Evolutionary conservation across 2,329 filamentous ascomycete species (phyloP).

Genomic region (Sporothrix luriei): DNA sequence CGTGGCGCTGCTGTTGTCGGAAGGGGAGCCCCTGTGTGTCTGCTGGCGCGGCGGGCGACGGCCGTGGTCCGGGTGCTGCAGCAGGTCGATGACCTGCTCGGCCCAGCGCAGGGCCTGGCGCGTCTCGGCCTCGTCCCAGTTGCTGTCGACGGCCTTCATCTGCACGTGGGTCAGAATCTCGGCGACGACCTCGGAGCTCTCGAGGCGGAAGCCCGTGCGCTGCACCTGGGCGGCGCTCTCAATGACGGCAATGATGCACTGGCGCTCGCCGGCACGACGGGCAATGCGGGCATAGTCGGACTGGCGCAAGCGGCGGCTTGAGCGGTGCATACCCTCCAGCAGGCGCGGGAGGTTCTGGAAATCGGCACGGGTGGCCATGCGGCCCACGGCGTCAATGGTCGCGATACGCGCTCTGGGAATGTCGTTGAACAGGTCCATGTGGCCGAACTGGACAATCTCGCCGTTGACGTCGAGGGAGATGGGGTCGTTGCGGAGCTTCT

Average conservation of each 20-base stretch:
- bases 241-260: slow-evolving; percentile 52
- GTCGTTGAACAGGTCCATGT: slow-evolving; percentile 49
- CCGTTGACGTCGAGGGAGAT: slow-evolving; percentile 62
- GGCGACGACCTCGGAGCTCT: slow-evolving; percentile 48
- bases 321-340: slow-evolving; percentile 52
- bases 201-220: slow-evolving; percentile 52
- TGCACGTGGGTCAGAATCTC: slow-evolving; percentile 47
- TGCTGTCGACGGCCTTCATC: slow-evolving; percentile 48
- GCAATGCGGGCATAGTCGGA: slow-evolving; percentile 47
- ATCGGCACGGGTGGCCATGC: slow-evolving; percentile 55
- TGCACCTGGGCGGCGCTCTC: slow-evolving; percentile 53
- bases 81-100: slow-evolving; percentile 53
- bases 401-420: slow-evolving; percentile 49
- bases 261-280: slow-evolving; percentile 47
- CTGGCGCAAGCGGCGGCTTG: slow-evolving; percentile 45
- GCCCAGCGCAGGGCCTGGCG: slow-evolving; percentile 51
- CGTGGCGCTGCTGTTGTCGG: slow-evolving; percentile 16
- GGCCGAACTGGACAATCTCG: slow-evolving; percentile 55
- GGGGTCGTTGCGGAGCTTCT: slow-evolving; percentile 57
- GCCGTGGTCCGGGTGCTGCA: slow-evolving; percentile 50
- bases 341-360: slow-evolving; percentile 57
- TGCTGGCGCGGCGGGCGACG: slow-evolving; percentile 29
- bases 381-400: slow-evolving; percentile 45
- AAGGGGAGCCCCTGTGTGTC: slow-evolving; percentile 5
- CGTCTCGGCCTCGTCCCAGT: slow-evolving; percentile 44